Base-by-base conservation (phyloP, 169 alveolate species). In the Plasmodium vinckei region DNA sequence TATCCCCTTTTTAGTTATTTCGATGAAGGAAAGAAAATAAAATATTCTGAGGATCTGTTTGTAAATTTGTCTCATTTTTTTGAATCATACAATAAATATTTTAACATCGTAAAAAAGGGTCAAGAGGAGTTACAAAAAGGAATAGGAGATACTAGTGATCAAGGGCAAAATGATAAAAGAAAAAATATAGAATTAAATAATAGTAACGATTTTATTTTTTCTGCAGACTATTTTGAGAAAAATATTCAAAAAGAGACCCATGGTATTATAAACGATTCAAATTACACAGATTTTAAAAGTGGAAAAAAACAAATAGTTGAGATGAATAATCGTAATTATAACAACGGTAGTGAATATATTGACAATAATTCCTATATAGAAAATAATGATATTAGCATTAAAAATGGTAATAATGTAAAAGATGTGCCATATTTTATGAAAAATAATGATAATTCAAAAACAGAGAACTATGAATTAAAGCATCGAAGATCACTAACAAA, bases 1-100 rank as follows among this genome's bases (percentile, higher is more conserved):
- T 86, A 57, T 53, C 91, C 91, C 42, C 77, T 86, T 63, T 86
- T 86, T 69, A 86, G 87, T 70, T 69, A 86, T 25, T 39, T 49
- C 27, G 87, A 69, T 86, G 75, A 69, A 69, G 60, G 42, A 19
- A 68, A 51, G 64, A 69, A 86, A 51, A 64, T 59, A 9, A 70
- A 63, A 60, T 59, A 57, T 53, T 68, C 87, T 44, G 47, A 69
- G 13, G 91, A 86, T 70, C 33, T 86, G 7, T 86, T 86, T 63
- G 87, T 86, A 21, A 69, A 86, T 59, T 57, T 86, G 6, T 63
- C 33, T 49, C 67, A n/a, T 39, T 86, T 86, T 72, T 86, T 86
- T 42, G 91, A 86, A 33, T 56, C 86, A 12, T 86, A 86, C 87
- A 86, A 86, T 47, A 86, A 70, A n/a, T 86, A 86, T 44, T 44